Evolutionary conservation across 495 filamentous ascomycete species (phyloP), one percentile per base, ranked within the genome.

Genomic region (Penicillium verhagenii): DNA sequence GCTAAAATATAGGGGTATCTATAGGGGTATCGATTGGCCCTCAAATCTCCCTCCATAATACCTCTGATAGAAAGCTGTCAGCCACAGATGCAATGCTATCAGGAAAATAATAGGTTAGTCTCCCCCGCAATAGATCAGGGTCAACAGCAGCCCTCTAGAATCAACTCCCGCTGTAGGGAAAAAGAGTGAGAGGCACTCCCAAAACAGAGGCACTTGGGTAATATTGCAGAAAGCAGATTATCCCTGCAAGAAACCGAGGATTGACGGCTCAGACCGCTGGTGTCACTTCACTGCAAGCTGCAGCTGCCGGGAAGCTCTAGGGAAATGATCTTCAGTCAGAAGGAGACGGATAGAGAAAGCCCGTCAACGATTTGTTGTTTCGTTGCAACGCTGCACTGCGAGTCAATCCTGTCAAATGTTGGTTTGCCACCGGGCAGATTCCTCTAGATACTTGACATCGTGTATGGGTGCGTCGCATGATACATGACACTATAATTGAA

Each of bases 261-360:
- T 37, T 52, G 49, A 67, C 52, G 52, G 56, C 54, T 63, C 61
- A 63, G 59, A 53, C 64, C 64, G 64, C 64, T 58, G 58, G 61
- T 67, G 58, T 54, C 53, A 63, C 53, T 67, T 23, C 56, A 48
- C 60, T 37, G 42, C 50, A 54, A 56, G 48, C 51, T 62, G 51
- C 64, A 63, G 43, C 45, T 52, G 37, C 47, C 39, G 21, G 52
- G 19, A 53, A 31, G 59, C 33, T 39, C 47, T 49, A 38, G 55
- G 58, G 53, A 53, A 52, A 66, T 16, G 49, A 63, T 60, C 40
- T 47, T 53, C 44, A 57, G 35, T 47, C 43, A 39, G n/a, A 9
- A 14, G 4, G 10, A 19, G 16, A 39, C 16, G 19, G 39, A 42
- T 42, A 11, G n/a, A 42, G 40, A 43, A 5, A 43, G 6, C 24